Conservation (phyloP, 805 yeast species). For the Candida chilensis region DNA sequence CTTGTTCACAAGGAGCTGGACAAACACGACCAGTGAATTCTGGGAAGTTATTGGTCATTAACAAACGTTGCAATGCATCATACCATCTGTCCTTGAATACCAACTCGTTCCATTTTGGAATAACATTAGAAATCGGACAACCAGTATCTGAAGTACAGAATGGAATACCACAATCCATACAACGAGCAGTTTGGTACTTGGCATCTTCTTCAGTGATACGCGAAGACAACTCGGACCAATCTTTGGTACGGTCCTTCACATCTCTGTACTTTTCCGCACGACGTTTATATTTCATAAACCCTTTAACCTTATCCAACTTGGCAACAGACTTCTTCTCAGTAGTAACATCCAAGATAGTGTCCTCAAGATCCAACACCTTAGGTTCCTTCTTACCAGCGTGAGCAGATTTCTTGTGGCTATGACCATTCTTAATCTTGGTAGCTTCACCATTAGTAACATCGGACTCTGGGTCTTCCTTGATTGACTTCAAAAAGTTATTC, state of each 20-base stretch:
- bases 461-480: conserved; percentile 75
- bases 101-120: conserved; percentile 97
- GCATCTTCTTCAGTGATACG: conserved; percentile 82
- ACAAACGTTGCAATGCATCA: conserved; percentile 82
- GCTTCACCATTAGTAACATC: conserved; percentile 90
- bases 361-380: conserved; percentile 82
- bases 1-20: conserved; percentile 99
- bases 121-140: conserved; percentile 93
- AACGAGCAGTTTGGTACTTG: conserved; percentile 87
- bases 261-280: conserved; percentile 81
- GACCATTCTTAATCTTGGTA: conserved; percentile 25
- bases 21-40: conserved; percentile 97
- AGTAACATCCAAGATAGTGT: conserved; percentile 64
- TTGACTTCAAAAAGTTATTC: conserved; percentile 54
- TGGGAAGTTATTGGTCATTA: conserved; percentile 97
- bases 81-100: conserved; percentile 93
- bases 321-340: conserved; percentile 55
- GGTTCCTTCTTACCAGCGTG: conserved; percentile 50
- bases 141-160: conserved; percentile 98
- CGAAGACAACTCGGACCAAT: conserved; percentile 86
- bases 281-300: conserved; percentile 90
- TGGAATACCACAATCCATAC: conserved; percentile 99
- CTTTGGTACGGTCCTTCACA: conserved; percentile 66
- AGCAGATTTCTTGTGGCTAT: too few relatives aligned
- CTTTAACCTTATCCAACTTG: conserved; percentile 71